Evolutionary conservation across 2,329 filamentous ascomycete species (phyloP).

Genomic region (Colletotrichum sp.): DNA sequence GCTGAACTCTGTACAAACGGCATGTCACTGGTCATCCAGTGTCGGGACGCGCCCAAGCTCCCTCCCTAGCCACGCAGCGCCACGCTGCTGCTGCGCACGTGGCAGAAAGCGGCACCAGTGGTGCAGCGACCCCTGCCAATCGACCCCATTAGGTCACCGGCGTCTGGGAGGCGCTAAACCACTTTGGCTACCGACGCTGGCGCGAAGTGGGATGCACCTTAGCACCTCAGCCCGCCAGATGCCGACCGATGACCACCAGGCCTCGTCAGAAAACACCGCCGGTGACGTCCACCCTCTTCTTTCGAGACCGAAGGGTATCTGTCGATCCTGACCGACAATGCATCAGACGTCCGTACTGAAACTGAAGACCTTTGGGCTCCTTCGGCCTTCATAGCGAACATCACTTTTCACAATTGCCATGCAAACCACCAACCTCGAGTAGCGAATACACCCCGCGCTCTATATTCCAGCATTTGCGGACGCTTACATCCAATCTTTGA

Average conservation of each 20-base stretch:
- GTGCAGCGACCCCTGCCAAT: background rate
- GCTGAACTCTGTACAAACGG: background rate
- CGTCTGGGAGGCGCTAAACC: constrained; percentile 12
- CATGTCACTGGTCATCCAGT: background rate
- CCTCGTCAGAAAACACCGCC: background rate
- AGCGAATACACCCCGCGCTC: background rate
- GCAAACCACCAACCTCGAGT: background rate
- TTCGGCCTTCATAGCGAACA: background rate
- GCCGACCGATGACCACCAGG: constrained; percentile 1
- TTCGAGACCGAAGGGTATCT: background rate
- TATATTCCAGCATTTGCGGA: background rate
- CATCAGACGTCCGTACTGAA: background rate
- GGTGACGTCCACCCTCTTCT: background rate
- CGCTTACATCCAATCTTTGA: background rate
- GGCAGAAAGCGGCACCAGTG: background rate
- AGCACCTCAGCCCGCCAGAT: background rate
- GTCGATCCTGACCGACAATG: background rate
- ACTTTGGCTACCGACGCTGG: constrained; percentile 17
- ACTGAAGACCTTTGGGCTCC: constrained; percentile 1
- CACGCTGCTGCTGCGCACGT: background rate
- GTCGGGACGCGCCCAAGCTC: background rate
- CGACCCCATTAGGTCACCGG: constrained; percentile 16
- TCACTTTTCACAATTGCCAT: background rate
- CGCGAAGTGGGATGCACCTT: constrained; percentile 6
- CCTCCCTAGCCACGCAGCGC: background rate